Conservation (phyloP, 2,329 filamentous ascomycete genomes). For the Lachnellula hyalina region DNA sequence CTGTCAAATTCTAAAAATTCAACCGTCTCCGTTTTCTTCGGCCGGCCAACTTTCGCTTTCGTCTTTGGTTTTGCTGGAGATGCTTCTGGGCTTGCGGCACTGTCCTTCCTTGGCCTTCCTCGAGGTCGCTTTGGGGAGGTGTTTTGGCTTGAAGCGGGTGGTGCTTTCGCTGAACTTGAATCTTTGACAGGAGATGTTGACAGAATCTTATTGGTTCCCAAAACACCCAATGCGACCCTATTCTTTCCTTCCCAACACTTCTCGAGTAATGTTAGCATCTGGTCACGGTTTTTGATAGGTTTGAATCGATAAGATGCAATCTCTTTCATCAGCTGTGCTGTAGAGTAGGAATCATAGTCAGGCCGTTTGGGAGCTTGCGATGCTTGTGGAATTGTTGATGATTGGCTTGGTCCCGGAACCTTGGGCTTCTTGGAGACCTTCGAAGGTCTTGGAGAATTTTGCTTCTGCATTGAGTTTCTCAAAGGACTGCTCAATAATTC, state of each 20-base stretch:
- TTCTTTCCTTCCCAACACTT: conserved; percentile 65
- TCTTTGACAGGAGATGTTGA: conserved; percentile 2
- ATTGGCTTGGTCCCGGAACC: conserved; percentile 6
- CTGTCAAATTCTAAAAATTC: conserved; percentile 20
- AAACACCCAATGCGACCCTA: conserved; percentile 21
- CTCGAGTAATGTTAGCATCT: conserved; percentile 65
- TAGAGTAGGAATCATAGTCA: conserved; percentile 56
- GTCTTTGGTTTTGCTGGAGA: conserved; percentile 9
- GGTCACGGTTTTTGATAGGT: conserved; percentile 58
- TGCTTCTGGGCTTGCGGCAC: conserved; percentile 9
- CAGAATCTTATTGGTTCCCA: conserved; percentile 21
- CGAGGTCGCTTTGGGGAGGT: conserved; percentile 34
- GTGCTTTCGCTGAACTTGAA: neutral
- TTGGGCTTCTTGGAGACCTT: neutral
- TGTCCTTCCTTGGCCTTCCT: conserved; percentile 40
- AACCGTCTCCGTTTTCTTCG: conserved; percentile 12
- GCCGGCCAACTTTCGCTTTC: conserved; percentile 12
- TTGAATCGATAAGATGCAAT: conserved; percentile 68
- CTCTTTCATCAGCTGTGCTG: conserved; percentile 56
- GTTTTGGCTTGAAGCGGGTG: conserved; percentile 7
- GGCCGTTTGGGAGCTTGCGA: conserved; percentile 35
- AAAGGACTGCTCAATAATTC: conserved; percentile 14
- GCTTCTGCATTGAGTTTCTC: neutral
- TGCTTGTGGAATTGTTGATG: conserved; percentile 4
- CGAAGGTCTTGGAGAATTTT: neutral